These are phyloP conservation scores for Lycium ferocissimum DNA, from an alignment of 257 asterid species.

Conservation along the genomic window DNA sequence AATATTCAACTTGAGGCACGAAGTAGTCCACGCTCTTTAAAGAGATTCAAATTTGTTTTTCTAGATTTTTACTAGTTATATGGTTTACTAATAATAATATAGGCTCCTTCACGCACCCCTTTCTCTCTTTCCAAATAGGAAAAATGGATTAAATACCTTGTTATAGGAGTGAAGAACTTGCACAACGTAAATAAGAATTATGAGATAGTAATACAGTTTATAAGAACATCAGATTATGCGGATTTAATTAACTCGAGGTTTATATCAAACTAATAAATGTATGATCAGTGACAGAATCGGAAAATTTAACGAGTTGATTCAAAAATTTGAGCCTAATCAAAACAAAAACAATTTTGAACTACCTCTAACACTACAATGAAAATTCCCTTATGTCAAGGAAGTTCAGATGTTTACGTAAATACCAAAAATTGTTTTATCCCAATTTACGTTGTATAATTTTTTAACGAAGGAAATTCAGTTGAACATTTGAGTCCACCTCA, in stretches of 20 bases:
- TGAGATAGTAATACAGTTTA: too few species aligned
- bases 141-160: too few species aligned
- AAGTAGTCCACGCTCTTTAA: neutral
- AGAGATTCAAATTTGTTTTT: too few species aligned
- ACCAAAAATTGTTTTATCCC: neutral
- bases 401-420: neutral
- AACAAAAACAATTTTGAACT: neutral
- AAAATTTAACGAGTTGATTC: neutral
- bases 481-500: neutral
- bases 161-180: too few species aligned
- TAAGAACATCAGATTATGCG: too few species aligned
- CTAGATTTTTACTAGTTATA: too few species aligned
- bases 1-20: neutral
- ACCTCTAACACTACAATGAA: neutral
- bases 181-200: too few species aligned
- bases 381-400: neutral
- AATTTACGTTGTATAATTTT: neutral
- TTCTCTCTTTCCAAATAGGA: too few species aligned
- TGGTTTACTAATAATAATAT: too few species aligned
- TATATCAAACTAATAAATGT: neutral
- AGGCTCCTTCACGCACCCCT: too few species aligned
- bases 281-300: fast-evolving
- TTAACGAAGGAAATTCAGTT: neutral
- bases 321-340: neutral
- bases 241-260: neutral